These are phyloP conservation scores for Cochlearia excelsa DNA, from an alignment of 345 rosid species.

Conservation along the genomic window DNA sequence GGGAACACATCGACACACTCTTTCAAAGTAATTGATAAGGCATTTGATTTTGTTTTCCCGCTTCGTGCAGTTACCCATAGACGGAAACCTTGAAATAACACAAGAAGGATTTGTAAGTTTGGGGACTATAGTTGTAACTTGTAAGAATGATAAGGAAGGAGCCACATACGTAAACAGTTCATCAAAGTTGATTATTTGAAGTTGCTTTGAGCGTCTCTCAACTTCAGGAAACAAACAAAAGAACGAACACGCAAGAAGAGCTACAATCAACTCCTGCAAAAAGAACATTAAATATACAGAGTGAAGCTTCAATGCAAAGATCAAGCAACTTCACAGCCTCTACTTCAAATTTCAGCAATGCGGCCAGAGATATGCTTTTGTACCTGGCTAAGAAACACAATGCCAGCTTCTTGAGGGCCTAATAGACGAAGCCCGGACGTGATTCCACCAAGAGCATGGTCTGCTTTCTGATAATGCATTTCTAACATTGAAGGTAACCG, in stretches of 20 bases:
- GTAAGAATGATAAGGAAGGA: too few species aligned
- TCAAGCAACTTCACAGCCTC: not conserved
- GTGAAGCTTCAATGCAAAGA: not conserved
- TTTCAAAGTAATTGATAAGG: slow-evolving; percentile 60
- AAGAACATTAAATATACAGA: too few species aligned
- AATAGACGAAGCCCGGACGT: not conserved
- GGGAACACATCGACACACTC: slow-evolving; percentile 62
- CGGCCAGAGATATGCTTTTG: too few species aligned
- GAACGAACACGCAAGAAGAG: not conserved
- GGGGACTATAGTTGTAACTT: too few species aligned
- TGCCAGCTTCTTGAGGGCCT: not conserved
- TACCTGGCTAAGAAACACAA: not conserved
- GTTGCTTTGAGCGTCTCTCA: too few species aligned
- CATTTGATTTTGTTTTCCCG: slow-evolving; percentile 71
- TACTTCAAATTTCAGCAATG: not conserved
- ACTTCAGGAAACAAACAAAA: too few species aligned
- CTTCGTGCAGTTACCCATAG: slow-evolving; percentile 42
- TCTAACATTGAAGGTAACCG: not conserved
- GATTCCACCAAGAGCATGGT: not conserved
- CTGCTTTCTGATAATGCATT: not conserved
- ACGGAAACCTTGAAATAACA: slow-evolving; percentile 45
- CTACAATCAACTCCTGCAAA: not conserved
- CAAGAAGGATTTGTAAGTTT: not conserved
- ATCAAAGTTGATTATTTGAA: too few species aligned
- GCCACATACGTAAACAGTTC: too few species aligned